phyloP scores from a whole-genome alignment of 768 basidiomycete species.

The Suillus cothurnatus region DNA sequence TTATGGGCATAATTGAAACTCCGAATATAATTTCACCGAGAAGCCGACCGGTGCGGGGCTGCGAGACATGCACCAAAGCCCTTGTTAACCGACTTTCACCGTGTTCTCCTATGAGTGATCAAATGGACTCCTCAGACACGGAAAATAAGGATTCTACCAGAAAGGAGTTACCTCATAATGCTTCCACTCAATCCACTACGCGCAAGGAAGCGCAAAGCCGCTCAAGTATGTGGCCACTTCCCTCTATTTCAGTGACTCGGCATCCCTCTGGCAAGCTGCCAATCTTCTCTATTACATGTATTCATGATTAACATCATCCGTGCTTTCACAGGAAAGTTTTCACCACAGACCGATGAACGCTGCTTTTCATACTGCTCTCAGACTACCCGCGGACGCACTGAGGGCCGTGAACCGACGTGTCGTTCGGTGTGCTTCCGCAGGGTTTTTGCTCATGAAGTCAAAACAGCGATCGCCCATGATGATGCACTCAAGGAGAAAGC shows the following conservation, averaged over 20 bases:
- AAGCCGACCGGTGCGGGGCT: constrained; percentile 1
- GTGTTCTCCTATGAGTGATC: constrained; percentile 2
- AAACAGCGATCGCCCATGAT: constrained; percentile 46
- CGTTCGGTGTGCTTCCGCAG: constrained; percentile 64
- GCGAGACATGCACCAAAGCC: neutral
- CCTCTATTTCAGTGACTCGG: constrained; percentile 27
- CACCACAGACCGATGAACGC: constrained; percentile 63
- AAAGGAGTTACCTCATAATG: neutral
- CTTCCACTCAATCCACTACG: constrained; percentile 5
- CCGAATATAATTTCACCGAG: constrained; percentile 14
- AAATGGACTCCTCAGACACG: constrained; percentile 1
- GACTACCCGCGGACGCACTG: constrained; percentile 52
- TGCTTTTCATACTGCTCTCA: constrained; percentile 67
- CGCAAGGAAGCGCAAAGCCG: constrained; percentile 7
- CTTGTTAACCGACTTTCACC: constrained; percentile 7
- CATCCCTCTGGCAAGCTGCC: constrained; percentile 24
- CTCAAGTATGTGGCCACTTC: constrained; percentile 14
- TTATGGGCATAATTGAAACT: constrained; percentile 3
- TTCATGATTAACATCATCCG: neutral
- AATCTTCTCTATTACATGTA: neutral
- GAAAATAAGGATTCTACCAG: constrained; percentile 3
- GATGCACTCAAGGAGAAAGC: constrained; percentile 34
- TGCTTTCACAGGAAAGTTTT: constrained; percentile 48
- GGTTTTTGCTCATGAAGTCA: constrained; percentile 69
- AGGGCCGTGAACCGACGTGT: constrained; percentile 54